A percentile compares a stretch with the other conserved stretches of the same genome.
Conservation (phyloP, 805 yeast genomes). For the Cyberlindnera subsufficiens region DNA sequence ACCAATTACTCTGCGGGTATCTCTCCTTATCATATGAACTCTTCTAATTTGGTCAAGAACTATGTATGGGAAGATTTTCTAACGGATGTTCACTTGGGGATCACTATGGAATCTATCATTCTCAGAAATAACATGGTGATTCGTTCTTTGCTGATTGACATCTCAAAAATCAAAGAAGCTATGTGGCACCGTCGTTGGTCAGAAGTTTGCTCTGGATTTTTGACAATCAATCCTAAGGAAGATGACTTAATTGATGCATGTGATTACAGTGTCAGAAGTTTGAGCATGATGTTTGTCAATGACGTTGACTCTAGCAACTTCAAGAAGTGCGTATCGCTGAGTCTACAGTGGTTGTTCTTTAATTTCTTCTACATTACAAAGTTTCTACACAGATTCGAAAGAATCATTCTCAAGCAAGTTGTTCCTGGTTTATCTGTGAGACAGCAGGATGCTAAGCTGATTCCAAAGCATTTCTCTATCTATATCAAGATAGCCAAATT, state of each 20-base stretch:
- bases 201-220: conserved; percentile 18
- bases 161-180: conserved; percentile 29
- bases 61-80: conserved; percentile 29
- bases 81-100: conserved; percentile 18
- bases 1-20: conserved; percentile 30
- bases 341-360: conserved; percentile 20
- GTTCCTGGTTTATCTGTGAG: conserved; percentile 5
- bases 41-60: conserved; percentile 33
- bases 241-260: conserved; percentile 24
- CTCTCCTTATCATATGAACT: conserved; percentile 34
- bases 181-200: conserved; percentile 35
- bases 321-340: conserved; percentile 16
- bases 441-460: conserved; percentile 12
- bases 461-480: conserved; percentile 19
- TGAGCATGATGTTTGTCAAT: conserved; percentile 20
- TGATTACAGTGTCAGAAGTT: conserved; percentile 22
- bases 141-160: conserved; percentile 29
- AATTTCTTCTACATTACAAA: conserved; percentile 23
- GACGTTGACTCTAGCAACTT: conserved; percentile 23
- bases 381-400: conserved; percentile 20
- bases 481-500: conserved; percentile 23
- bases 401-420: conserved; percentile 14
- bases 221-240: conserved; percentile 13
- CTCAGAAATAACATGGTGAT: conserved; percentile 30
- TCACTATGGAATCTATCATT: conserved; percentile 37